Evolutionary conservation across 169 alveolate species (phyloP), one percentile per base, ranked within the genome.

Genomic region (Plasmodium chabaudi): DNA sequence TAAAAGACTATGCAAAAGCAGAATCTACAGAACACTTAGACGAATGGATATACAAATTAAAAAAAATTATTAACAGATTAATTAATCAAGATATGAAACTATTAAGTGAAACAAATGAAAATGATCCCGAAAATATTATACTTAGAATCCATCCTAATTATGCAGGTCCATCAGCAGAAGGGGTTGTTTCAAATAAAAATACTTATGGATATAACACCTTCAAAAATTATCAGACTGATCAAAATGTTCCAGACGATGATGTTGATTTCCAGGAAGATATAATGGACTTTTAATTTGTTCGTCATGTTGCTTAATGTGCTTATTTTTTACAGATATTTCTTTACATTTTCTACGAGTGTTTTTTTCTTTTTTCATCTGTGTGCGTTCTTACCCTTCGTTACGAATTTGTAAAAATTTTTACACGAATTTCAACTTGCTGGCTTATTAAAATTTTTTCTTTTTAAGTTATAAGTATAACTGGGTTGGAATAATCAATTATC

Each of bases 101-200:
- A 55, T 57, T 93, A 42, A 87, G 93, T 0, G 77, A 90, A 46
- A 88, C 77, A 12, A 65, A 69, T 75, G 91, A 82, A 27, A 88
- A 61, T 10, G 96, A 93, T 70, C 70, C 65, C 19, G 93, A 87
- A 47, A 92, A 93, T 65, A 71, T 72, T 77, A 34, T 93, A 42
- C 49, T 93, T 17, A 42, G 96, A 55, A 94, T 92, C 5, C 96
- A 93, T 70, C 96, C 96, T 57, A 93, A 93, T 87, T 93, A 93
- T 51, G 93, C 87, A 51, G 88, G 88, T 23, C 75, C 88, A 12
- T 49, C 57, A 15, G 47, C 51, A 15, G 88, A 77, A 27, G 69
- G 75, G 1, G 68, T 68, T 55, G 56, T 51, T 0, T 64, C 88
- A 27, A 77, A 77, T 44, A 77, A 61, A 15, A 77, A 77, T 44